These are phyloP conservation scores for Talaromyces sp. DNA, from an alignment of 2,329 filamentous ascomycete genomes.

Conservation along the genomic window DNA sequence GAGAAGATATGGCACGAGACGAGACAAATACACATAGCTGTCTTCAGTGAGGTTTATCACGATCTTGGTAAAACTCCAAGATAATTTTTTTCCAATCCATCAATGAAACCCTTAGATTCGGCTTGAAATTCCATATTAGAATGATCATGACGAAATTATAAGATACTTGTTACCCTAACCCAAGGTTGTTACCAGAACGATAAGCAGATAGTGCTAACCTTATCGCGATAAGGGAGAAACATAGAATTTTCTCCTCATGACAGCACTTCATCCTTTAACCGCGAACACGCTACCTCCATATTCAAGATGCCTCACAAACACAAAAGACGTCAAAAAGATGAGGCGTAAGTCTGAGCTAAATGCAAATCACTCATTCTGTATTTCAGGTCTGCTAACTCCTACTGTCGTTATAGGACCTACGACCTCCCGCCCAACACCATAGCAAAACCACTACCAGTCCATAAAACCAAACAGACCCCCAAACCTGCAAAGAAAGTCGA, in stretches of 20 bases:
- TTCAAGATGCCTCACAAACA: slow-evolving; percentile 81
- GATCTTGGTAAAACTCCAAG: too few relatives aligned
- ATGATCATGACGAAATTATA: not conserved
- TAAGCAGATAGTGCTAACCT: not conserved
- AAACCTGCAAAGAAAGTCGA: slow-evolving; percentile 27
- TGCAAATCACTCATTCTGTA: too few relatives aligned
- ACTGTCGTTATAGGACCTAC: slow-evolving; percentile 35
- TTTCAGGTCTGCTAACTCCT: too few relatives aligned
- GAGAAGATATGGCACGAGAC: too few relatives aligned
- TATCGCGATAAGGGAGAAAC: slow-evolving; percentile 1
- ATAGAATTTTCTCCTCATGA: slow-evolving; percentile 2
- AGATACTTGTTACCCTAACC: not conserved
- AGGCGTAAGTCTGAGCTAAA: slow-evolving; percentile 40
- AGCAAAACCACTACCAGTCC: slow-evolving; percentile 58
- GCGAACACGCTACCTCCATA: not conserved
- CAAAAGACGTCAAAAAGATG: slow-evolving; percentile 57
- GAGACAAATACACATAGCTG: too few relatives aligned
- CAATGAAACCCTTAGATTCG: too few relatives aligned
- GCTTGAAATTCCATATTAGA: too few relatives aligned
- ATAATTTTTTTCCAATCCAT: too few relatives aligned
- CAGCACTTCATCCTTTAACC: not conserved
- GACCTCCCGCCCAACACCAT: slow-evolving; percentile 60
- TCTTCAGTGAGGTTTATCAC: too few relatives aligned
- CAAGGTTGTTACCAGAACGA: not conserved
- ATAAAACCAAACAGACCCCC: slow-evolving; percentile 40